Evolutionary conservation across 1,139 yeast species (phyloP).

Genomic region (Pichia sp.): DNA sequence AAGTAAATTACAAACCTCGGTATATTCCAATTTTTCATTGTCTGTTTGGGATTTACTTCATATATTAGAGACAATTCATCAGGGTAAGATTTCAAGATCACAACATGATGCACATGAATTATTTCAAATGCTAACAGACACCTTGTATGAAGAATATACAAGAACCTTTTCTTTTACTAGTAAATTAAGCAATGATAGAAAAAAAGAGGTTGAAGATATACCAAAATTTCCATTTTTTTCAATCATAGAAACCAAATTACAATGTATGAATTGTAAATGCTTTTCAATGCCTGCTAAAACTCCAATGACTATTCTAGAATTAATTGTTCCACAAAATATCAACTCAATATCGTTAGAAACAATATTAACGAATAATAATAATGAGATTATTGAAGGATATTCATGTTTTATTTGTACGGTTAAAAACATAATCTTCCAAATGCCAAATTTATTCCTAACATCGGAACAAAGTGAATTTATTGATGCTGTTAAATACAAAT

Average conservation of each 20-base stretch:
- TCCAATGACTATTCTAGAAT: conserved; percentile 65
- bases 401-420: conserved; percentile 61
- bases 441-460: conserved; percentile 5
- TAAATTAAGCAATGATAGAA: conserved; percentile 13
- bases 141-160: conserved; percentile 61
- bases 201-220: conserved; percentile 8
- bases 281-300: conserved; percentile 54
- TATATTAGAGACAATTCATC: conserved; percentile 68
- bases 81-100: conserved; percentile 65
- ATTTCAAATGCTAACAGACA: conserved; percentile 71
- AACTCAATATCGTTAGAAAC: conserved; percentile 41
- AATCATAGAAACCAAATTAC: conserved; percentile 54
- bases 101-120: conserved; percentile 97
- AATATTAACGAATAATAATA: conserved; percentile 51
- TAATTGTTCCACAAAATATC: conserved; percentile 61
- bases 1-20: conserved; percentile 57
- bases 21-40: conserved; percentile 45
- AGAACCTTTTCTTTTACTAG: conserved; percentile 35
- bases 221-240: conserved; percentile 78
- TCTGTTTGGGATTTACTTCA: conserved; percentile 77
- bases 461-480: conserved; percentile 22
- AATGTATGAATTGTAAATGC: conserved; percentile 60
- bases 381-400: conserved; percentile 73
- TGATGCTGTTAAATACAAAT: neutral
- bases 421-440: neutral